phyloP scores from a whole-genome alignment of 2,329 filamentous ascomycete species.

The Ceratocystis variospora region DNA sequence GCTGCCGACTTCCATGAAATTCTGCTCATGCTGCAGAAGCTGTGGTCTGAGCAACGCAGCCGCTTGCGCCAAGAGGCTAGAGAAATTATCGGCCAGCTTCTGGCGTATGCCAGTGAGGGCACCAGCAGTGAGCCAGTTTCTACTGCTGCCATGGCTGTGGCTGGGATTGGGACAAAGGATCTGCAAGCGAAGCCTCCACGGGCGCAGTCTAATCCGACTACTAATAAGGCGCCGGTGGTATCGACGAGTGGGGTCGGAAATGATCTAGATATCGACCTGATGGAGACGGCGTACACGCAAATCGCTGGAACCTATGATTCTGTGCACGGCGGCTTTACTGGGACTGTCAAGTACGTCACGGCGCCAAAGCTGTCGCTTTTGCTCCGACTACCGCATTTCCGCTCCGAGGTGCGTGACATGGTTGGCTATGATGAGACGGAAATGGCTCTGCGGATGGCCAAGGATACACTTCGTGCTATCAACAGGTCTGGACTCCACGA shows the following conservation, averaged over 20 bases:
- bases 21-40: conserved; percentile 57
- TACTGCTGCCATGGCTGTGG: conserved; percentile 1
- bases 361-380: conserved; percentile 75
- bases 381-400: conserved; percentile 58
- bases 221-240: conserved; percentile 1
- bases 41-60: conserved; percentile 75
- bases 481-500: conserved; percentile 41
- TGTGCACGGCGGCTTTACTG: conserved; percentile 64
- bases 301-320: conserved; percentile 71
- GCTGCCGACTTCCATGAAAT: conserved; percentile 73
- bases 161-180: conserved; percentile 1
- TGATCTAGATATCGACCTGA: conserved; percentile 71
- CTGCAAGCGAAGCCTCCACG: neutral
- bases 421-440: conserved; percentile 68
- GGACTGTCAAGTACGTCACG: conserved; percentile 78
- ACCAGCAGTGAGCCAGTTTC: conserved; percentile 11
- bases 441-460: conserved; percentile 61
- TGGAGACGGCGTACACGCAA: conserved; percentile 78
- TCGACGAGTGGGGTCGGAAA: conserved; percentile 35
- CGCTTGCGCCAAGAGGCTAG: conserved; percentile 71
- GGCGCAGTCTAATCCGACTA: neutral
- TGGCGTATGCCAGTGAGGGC: conserved; percentile 80
- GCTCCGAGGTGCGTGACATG: conserved; percentile 63
- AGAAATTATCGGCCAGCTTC: conserved; percentile 66
- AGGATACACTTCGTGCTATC: conserved; percentile 68